Evolutionary conservation across 345 rosid genomes (phyloP), one percentile per base, ranked within the genome.

Genomic region (Dipteronia dyeriana): DNA sequence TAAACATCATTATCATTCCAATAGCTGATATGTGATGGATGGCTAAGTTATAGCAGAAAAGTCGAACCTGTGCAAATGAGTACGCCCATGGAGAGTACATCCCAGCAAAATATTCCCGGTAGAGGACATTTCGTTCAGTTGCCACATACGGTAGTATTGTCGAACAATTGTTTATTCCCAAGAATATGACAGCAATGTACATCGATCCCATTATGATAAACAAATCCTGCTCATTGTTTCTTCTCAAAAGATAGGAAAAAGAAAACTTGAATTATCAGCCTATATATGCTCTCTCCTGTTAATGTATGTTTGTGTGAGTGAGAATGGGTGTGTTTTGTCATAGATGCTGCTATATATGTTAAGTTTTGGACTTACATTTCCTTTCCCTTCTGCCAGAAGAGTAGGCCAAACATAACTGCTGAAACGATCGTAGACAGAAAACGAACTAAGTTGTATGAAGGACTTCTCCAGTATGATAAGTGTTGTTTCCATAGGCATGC

Each of bases 401-500:
- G 29, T 22, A 78, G 73, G 3, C 86, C 81, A 54, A 81, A 82
- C 16, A 82, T 7, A 16, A 61, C 25, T 72, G 90, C 78, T 14
- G 59, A 73, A n/a, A 78, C 12, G 0, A 66, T 57, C 47, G 60
- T 78, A 68, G 62, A 87, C 2, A 82, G 14, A 17, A 87, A 56
- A 38, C 92, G 85, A 25, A 78, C 65, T n/a, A 85, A 60, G 66
- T 83, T 87, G 47, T 87, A 82, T 7, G 80, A 71, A 54, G 90
- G 86, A 79, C 84, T 85, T 80, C 92, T 84, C 92, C 89, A 89
- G 80, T 89, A 88, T n/a, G 88, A 85, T 23, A 72, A 71, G 64
- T 82, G 81, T 51, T 89, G 92, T 78, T 89, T 89, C 92, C 90
- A 84, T 4, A 89, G 75, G 76, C 92, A 89, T 47, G 87, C 86